A percentile compares a stretch with the other conserved stretches of the same genome.
Evolutionary conservation across 768 basidiomycete genomes (phyloP).

Genomic region (Tricholoma sp.): DNA sequence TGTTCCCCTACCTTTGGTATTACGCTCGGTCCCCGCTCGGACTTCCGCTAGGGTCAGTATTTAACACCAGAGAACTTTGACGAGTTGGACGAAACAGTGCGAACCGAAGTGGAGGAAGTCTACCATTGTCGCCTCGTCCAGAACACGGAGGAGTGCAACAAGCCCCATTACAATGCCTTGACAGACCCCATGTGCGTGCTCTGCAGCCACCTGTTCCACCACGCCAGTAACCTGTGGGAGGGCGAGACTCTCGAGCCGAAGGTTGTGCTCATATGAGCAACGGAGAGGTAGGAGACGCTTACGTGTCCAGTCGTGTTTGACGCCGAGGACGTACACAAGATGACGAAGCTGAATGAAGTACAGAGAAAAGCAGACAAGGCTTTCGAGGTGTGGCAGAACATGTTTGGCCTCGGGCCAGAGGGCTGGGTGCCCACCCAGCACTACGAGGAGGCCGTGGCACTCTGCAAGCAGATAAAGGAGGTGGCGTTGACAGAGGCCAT

Average conservation of each 20-base stretch:
- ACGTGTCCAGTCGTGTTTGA: not conserved
- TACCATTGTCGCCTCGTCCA: slow-evolving; percentile 43
- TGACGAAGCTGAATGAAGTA: not conserved
- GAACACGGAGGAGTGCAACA: slow-evolving; percentile 30
- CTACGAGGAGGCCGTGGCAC: slow-evolving; percentile 28
- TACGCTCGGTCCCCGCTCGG: too few species aligned
- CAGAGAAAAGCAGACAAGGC: not conserved
- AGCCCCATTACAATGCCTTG: slow-evolving; percentile 2
- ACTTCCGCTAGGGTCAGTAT: too few species aligned
- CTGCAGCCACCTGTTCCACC: not conserved
- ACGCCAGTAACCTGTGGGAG: not conserved
- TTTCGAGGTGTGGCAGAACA: slow-evolving; percentile 16
- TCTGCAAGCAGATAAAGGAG: slow-evolving; percentile 13
- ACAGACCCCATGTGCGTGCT: not conserved
- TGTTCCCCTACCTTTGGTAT: too few species aligned
- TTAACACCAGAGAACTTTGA: slow-evolving; percentile 37
- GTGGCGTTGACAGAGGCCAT: not conserved
- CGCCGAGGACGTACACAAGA: not conserved
- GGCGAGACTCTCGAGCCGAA: not conserved
- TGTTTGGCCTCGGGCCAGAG: slow-evolving; percentile 26
- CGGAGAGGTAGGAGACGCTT: slow-evolving; percentile 1
- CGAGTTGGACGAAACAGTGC: slow-evolving; percentile 34
- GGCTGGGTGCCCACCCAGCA: slow-evolving; percentile 31
- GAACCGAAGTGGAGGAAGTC: slow-evolving; percentile 24
- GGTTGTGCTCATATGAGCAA: slow-evolving; percentile 1